phyloP scores from a whole-genome alignment of 1,139 yeast genomes.

The Geotrichum europaeum region DNA sequence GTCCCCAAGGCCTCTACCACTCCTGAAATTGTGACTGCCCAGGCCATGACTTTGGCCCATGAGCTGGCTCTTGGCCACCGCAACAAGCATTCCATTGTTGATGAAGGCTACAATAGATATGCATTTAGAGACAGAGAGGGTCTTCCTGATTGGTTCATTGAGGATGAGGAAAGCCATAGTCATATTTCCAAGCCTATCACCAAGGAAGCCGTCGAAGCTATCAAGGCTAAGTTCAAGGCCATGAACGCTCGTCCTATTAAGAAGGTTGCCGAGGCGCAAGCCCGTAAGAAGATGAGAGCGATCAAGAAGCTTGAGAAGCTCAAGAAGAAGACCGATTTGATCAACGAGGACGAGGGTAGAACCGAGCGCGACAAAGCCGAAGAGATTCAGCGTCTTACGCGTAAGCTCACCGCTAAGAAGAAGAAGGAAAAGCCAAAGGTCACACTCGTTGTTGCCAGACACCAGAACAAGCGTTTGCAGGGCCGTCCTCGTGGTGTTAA shows the following conservation, averaged over 20 bases:
- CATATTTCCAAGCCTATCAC: conserved; percentile 88
- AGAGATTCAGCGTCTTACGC: conserved; percentile 82
- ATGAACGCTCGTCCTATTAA: conserved; percentile 96
- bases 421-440: conserved; percentile 74
- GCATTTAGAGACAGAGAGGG: conserved; percentile 88
- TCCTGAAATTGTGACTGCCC: conserved; percentile 80
- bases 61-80: conserved; percentile 86
- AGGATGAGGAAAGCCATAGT: conserved; percentile 82
- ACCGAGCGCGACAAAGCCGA: conserved; percentile 93
- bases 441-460: conserved; percentile 85
- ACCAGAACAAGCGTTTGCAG: conserved; percentile 73
- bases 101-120: conserved; percentile 87
- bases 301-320: conserved; percentile 79
- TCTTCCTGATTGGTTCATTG: conserved; percentile 91
- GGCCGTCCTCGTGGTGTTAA: conserved; percentile 97
- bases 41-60: conserved; percentile 97
- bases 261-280: conserved; percentile 95
- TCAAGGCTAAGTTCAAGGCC: conserved; percentile 82
- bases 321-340: conserved; percentile 88
- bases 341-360: conserved; percentile 80
- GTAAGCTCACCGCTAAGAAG: conserved; percentile 64
- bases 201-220: conserved; percentile 91
- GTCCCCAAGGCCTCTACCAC: conserved; percentile 39
- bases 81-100: conserved; percentile 73
- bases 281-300: conserved; percentile 94